phyloP scores from a whole-genome alignment of 2,329 filamentous ascomycete species.

The Mollisia scopiformis region DNA sequence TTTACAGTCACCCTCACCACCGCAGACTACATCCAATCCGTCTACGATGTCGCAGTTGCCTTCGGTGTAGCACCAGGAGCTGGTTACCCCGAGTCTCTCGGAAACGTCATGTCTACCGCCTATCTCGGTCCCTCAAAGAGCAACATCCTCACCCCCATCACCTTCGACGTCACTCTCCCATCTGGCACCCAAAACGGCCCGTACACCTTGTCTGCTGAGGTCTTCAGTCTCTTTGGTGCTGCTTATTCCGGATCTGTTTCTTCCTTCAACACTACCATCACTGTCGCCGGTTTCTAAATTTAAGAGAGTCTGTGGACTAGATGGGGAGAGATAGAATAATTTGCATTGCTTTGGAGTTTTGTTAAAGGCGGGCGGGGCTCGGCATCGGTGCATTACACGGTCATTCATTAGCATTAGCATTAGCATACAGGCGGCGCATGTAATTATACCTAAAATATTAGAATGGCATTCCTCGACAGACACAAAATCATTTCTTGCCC shows the following conservation, averaged over 20 bases:
- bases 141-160: conserved; percentile 9
- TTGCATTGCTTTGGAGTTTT: neutral
- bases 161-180: conserved; percentile 6
- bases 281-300: conserved; percentile 1
- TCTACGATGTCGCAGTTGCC: conserved; percentile 24
- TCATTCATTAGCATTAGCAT: neutral
- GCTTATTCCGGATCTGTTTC: neutral
- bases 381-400: neutral
- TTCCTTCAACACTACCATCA: conserved; percentile 11
- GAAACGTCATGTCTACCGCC: conserved; percentile 20
- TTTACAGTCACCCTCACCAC: conserved; percentile 28
- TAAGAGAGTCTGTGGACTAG: neutral
- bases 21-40: conserved; percentile 26
- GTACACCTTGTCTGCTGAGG: conserved; percentile 6
- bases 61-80: conserved; percentile 23
- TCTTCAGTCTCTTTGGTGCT: conserved; percentile 12
- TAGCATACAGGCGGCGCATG: neutral
- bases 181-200: neutral
- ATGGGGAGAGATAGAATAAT: neutral
- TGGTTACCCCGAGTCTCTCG: conserved; percentile 18
- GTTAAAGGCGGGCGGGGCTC: neutral
- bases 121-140: conserved; percentile 26
- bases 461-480: neutral
- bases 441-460: neutral
- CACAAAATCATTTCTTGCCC: neutral